A percentile compares a stretch with the other conserved stretches of the same genome.
These are phyloP conservation scores for Nigrospora sphaerica DNA, from an alignment of 2,329 filamentous ascomycete species.

Conservation along the genomic window DNA sequence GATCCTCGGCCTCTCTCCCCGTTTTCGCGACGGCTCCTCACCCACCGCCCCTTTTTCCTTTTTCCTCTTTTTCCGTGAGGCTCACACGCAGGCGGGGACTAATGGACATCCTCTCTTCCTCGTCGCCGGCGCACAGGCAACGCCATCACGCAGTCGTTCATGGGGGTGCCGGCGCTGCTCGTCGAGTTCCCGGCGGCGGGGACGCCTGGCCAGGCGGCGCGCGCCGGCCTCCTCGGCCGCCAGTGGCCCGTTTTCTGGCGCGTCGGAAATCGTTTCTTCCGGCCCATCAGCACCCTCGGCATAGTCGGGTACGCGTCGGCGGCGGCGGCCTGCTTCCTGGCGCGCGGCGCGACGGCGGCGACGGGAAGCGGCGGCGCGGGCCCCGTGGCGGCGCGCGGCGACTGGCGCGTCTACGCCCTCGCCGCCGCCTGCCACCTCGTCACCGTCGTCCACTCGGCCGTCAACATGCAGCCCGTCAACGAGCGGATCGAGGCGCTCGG, in stretches of 20 bases:
- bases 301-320: conserved; percentile 39
- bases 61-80: not conserved
- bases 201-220: conserved; percentile 29
- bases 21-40: too few relatives aligned
- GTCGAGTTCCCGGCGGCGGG: conserved; percentile 34
- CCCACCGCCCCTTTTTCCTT: conserved; percentile 1
- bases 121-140: conserved; percentile 27
- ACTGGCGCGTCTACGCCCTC: conserved; percentile 36
- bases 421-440: conserved; percentile 32
- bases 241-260: conserved; percentile 44
- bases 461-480: conserved; percentile 45
- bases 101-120: not conserved
- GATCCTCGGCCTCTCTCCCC: too few relatives aligned
- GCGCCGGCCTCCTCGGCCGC: conserved; percentile 35
- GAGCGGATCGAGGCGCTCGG: conserved; percentile 26
- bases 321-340: conserved; percentile 18
- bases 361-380: not conserved
- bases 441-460: conserved; percentile 38
- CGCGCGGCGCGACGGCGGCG: conserved; percentile 4
- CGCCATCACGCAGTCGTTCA: conserved; percentile 44
- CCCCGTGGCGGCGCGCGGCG: conserved; percentile 18
- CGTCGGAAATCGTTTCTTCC: conserved; percentile 43
- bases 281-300: conserved; percentile 40
- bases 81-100: too few relatives aligned
- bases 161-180: conserved; percentile 40